phyloP scores from a whole-genome alignment of 108 stramenopile species.

The Cyclotella kingstonii region DNA sequence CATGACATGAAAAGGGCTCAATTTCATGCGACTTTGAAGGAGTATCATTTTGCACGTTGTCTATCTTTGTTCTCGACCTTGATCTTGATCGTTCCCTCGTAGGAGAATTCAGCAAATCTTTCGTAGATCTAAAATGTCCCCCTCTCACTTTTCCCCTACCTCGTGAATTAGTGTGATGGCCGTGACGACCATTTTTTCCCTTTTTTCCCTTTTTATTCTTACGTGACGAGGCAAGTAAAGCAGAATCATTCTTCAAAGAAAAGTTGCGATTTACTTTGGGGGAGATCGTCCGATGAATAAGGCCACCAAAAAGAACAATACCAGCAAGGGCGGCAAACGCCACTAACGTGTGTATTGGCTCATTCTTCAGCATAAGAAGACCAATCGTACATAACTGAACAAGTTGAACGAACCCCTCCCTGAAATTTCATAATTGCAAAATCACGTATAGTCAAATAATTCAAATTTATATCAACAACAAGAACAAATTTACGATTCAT shows the following conservation, averaged over 20 bases:
- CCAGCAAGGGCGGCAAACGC: conserved; percentile 37
- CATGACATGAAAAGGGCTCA: no score
- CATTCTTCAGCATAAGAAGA: conserved; percentile 47
- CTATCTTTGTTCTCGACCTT: background rate
- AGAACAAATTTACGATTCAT: conserved; percentile 1
- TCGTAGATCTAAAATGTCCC: conserved; percentile 8
- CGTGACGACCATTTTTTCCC: conserved; percentile 42
- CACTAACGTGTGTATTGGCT: conserved; percentile 46
- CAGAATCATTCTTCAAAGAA: background rate
- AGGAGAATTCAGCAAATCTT: conserved; percentile 9
- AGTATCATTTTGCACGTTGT: no score
- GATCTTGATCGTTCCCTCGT: conserved; percentile 9
- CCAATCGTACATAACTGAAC: conserved; percentile 23
- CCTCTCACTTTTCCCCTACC: conserved; percentile 12
- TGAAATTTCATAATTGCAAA: conserved; percentile 1
- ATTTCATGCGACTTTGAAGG: no score
- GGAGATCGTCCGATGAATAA: conserved; percentile 41
- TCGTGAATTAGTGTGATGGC: conserved; percentile 30
- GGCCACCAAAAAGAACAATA: conserved; percentile 40
- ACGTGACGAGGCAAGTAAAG: background rate
- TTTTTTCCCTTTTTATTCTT: conserved; percentile 51
- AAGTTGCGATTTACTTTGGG: conserved; percentile 4
- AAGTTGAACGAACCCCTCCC: conserved; percentile 25
- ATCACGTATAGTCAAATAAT: background rate
- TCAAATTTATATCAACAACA: conserved; percentile 1